Base-by-base conservation (phyloP, 2,329 filamentous ascomycete species). In the Ophiostoma ulmi region DNA sequence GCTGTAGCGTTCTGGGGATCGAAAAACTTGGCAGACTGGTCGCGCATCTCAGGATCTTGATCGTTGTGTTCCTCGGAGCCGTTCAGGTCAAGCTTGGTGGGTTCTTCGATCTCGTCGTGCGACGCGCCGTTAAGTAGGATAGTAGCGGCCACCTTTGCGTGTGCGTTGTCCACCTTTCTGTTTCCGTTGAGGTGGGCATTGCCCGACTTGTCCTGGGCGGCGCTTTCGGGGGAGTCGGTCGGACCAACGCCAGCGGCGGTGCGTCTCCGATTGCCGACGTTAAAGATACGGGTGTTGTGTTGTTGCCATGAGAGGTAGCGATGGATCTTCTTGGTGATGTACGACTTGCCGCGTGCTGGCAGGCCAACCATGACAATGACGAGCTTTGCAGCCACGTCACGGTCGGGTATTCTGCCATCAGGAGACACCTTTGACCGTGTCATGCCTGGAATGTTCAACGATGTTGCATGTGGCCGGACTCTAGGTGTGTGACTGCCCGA, bases 341-440 rank as follows among this genome's bases (percentile, higher is more conserved):
- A 99, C 70, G 94, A 97, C 82, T 99, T 99, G 78, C 95, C 95
- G 76, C 95, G 86, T 11, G 95, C 95, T 2, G 95, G 95, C 76
- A 99, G 83, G 74, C 95, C 95, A 72, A 99, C 95, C 95, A 99
- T 99, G 79, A 99, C 89, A 76, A 99, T 97, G 78, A 98, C 93
- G 73, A 99, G 85, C 84, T 99, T 99, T 58, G 95, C 91, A 68
- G 94, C 95, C 68, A 99, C 91, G 85, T 99, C 95, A 77, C 94
- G 87, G 78, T 94, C 90, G 70, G 95, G 91, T 75, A 99, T 99
- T 76, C 92, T 89, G 75, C 95, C 95, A 80, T 99, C 95, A 10
- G 95, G 95, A 1, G 95, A 99, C 67, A 97, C 93, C 77, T 93
- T 93, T 72, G 94, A 98, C 77, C 93, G 91, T 72, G 95, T 99